Percentiles rank a stretch among this genome's conserved stretches.
phyloP scores from a whole-genome alignment of 139 green algal species.

The Picochlorum sp. region DNA sequence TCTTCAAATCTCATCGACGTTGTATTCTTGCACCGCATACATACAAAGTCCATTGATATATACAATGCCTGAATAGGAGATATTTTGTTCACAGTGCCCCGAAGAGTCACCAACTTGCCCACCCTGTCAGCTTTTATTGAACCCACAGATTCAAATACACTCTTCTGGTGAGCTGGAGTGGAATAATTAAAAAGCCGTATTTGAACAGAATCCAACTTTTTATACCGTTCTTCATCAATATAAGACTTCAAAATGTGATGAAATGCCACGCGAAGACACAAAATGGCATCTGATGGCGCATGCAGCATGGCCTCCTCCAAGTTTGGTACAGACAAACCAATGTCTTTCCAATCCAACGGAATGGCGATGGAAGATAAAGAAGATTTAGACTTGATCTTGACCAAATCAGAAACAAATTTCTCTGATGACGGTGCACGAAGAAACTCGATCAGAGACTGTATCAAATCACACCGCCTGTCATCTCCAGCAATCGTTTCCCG shows the following conservation, averaged over 20 bases:
- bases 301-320: slow-evolving; percentile 42
- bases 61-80: slow-evolving; percentile 55
- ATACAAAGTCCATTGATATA: slow-evolving; percentile 62
- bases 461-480: too few relatives aligned
- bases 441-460: too few relatives aligned
- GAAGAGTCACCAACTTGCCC: slow-evolving; percentile 64
- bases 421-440: too few relatives aligned
- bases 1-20: slow-evolving; percentile 37
- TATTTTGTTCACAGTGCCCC: slow-evolving; percentile 68
- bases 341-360: slow-evolving; percentile 21
- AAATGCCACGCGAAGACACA: slow-evolving; percentile 42
- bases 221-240: slow-evolving; percentile 5
- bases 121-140: slow-evolving; percentile 11
- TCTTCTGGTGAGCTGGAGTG: slow-evolving; percentile 38
- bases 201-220: neutral
- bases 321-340: slow-evolving; percentile 22
- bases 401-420: too few relatives aligned
- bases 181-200: slow-evolving; percentile 21
- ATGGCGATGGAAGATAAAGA: slow-evolving; percentile 5
- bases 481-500: too few relatives aligned
- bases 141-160: slow-evolving; percentile 36
- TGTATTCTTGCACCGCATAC: slow-evolving; percentile 55
- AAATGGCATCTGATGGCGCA: slow-evolving; percentile 45
- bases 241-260: slow-evolving; percentile 34
- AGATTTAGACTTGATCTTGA: too few relatives aligned